phyloP scores from a whole-genome alignment of 169 alveolate genomes.

The Pseudocohnilembus persalinus region DNA sequence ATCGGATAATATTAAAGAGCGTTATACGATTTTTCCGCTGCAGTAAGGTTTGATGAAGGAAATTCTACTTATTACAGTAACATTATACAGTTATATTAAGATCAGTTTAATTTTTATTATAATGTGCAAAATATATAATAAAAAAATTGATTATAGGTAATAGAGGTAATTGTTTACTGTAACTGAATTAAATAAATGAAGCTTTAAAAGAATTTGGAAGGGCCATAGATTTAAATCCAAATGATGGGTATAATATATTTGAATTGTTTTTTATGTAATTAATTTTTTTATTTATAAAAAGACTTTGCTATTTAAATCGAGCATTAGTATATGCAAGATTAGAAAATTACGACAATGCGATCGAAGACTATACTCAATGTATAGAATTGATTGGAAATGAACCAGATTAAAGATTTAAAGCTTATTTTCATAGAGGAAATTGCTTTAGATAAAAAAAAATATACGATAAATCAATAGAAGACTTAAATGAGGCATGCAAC shows the following conservation, averaged over 20 bases:
- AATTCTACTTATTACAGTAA: slow-evolving; percentile 59
- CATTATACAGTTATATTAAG: not conserved
- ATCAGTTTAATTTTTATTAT: not conserved
- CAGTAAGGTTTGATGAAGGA: slow-evolving; percentile 62
- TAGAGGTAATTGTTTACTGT: slow-evolving; percentile 69
- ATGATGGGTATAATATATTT: slow-evolving; percentile 41
- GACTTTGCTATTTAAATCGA: slow-evolving; percentile 55
- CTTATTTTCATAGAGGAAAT: slow-evolving; percentile 69
- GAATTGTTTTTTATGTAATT: no score
- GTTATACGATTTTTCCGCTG: slow-evolving; percentile 73
- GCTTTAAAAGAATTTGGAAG: slow-evolving; percentile 70
- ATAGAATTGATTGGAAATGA: slow-evolving; percentile 35
- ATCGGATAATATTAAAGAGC: slow-evolving; percentile 66
- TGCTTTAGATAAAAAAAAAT: slow-evolving; percentile 64
- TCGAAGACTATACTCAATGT: slow-evolving; percentile 72
- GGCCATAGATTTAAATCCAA: slow-evolving; percentile 66
- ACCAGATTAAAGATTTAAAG: slow-evolving; percentile 46
- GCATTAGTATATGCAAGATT: slow-evolving; percentile 74
- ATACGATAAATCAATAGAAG: slow-evolving; percentile 64
- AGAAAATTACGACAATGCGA: slow-evolving; percentile 65
- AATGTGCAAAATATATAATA: no score
- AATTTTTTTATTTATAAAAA: no score
- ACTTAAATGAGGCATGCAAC: slow-evolving; percentile 49
- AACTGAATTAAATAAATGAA: slow-evolving; percentile 64
- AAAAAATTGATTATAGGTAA: no score